Percentiles rank a stretch among this genome's conserved stretches.
Conservation (phyloP, 2,329 filamentous ascomycete genomes). For the Ophiostoma sp. region DNA sequence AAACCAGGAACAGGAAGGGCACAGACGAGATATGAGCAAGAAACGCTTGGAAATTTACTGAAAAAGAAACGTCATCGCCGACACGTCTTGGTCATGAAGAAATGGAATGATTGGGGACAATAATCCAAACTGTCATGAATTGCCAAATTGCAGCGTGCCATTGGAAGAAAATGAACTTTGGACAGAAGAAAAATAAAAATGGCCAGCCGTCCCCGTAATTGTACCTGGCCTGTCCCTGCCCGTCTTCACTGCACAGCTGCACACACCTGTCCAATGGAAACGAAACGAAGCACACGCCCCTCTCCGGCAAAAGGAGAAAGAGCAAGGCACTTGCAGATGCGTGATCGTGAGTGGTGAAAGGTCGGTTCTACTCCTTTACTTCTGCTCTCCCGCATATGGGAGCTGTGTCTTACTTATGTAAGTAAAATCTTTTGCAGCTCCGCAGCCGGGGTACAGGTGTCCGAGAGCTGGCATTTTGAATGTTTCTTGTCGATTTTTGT, state of each 20-base stretch:
- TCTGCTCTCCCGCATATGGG: background rate
- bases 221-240: background rate
- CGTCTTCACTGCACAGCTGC: background rate
- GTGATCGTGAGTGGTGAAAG: background rate
- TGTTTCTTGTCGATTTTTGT: background rate
- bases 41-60: background rate
- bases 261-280: background rate
- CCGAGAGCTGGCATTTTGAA: background rate
- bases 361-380: background rate
- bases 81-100: background rate
- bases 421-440: background rate
- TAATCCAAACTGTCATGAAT: background rate
- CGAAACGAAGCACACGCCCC: background rate
- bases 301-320: background rate
- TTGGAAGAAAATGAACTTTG: background rate
- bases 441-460: background rate
- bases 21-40: background rate
- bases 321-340: background rate
- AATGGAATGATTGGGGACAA: background rate
- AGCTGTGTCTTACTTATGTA: conserved; percentile 8
- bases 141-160: background rate
- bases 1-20: background rate
- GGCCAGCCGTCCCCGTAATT: background rate
- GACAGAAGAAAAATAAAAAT: background rate
- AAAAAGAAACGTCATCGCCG: background rate